Base-by-base conservation (phyloP, 495 filamentous ascomycete genomes). In the Talaromyces liani region DNA sequence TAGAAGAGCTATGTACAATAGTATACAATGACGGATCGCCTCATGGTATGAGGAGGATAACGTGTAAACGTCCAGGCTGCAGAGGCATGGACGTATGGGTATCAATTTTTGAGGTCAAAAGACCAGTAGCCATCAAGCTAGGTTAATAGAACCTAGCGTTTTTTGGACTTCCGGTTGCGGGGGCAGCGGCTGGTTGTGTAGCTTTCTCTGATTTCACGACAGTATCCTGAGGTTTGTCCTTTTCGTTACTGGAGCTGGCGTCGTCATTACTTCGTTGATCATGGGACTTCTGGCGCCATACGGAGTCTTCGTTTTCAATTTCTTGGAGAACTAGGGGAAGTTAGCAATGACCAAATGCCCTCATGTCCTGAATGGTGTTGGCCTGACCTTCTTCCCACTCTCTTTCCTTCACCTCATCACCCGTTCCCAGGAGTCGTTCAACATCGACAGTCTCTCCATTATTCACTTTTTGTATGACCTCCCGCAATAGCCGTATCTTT, bases 401-500 rank as follows among this genome's bases (percentile, higher is more conserved):
- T 68, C 80, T 76, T 72, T 98, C 94, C 73, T 84, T 84, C 65
- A 82, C 81, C 31, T 80, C 74, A 73, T 93, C 87, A 0, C 93
- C 92, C 1, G 91, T 90, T 7, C 94, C 94, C 62, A 99, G 69
- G 60, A 87, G 75, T 68, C 82, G 86, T 70, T 92, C 91, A 7
- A 98, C 91, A 75, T 98, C 92, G 10, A 98, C 91, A 22, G 92
- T 82, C 75, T 99, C 92, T 14, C 94, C 95, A 29, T 75, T 84
- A 72, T 95, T 86, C 33, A 97, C 80, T 67, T 82, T 84, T 66
- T 91, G 88, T 63, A 98, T 85, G 0, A 97, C 89, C 70, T 97
- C 93, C 62, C 84, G 84, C 49, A 99, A 70, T 36, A 92, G 67
- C 5, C 76, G 84, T 58, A 99, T 89, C 68, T 89, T 88, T 8